Evolutionary conservation across 1,139 yeast species (phyloP).

Genomic region (Geotrichum fermentans): DNA sequence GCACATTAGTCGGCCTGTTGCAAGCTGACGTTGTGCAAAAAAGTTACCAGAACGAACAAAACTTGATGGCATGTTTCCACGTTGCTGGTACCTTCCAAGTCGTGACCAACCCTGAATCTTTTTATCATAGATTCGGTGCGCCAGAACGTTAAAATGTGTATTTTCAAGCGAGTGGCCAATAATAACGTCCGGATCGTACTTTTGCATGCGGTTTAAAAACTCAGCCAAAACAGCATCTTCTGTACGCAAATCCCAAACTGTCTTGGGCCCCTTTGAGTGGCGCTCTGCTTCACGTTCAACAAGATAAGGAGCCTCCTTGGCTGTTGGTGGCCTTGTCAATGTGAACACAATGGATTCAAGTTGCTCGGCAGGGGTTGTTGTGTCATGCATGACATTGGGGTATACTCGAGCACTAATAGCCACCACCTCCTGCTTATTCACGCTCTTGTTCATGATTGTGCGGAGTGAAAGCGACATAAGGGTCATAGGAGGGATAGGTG

Average conservation of each 20-base stretch:
- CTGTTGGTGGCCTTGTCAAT: slow-evolving; percentile 61
- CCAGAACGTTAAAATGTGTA: slow-evolving; percentile 70
- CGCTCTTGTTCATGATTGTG: slow-evolving; percentile 65
- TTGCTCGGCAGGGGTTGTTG: slow-evolving; percentile 34
- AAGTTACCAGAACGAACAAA: slow-evolving; percentile 52
- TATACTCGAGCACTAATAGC: slow-evolving; percentile 70
- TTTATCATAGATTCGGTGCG: slow-evolving; percentile 75
- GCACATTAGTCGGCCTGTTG: slow-evolving; percentile 83
- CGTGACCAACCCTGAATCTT: slow-evolving; percentile 73
- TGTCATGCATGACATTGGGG: slow-evolving; percentile 58
- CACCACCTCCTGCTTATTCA: slow-evolving; percentile 80
- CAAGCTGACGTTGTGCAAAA: slow-evolving; percentile 54
- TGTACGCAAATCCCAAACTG: slow-evolving; percentile 42
- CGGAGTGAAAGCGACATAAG: slow-evolving; percentile 74
- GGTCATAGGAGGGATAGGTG: slow-evolving; percentile 59
- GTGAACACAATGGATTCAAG: slow-evolving; percentile 44
- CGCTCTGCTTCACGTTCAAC: slow-evolving; percentile 44
- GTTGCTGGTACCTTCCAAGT: slow-evolving; percentile 61
- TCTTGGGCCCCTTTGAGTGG: slow-evolving; percentile 6
- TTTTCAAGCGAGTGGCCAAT: slow-evolving; percentile 84
- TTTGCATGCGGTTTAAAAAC: slow-evolving; percentile 68
- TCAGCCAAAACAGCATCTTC: slow-evolving; percentile 63
- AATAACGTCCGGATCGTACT: slow-evolving; percentile 82
- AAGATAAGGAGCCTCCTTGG: slow-evolving; percentile 66
- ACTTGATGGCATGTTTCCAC: slow-evolving; percentile 62